Evolutionary conservation across 306 rosid genomes (phyloP).

Genomic region (Medicago arabica): DNA sequence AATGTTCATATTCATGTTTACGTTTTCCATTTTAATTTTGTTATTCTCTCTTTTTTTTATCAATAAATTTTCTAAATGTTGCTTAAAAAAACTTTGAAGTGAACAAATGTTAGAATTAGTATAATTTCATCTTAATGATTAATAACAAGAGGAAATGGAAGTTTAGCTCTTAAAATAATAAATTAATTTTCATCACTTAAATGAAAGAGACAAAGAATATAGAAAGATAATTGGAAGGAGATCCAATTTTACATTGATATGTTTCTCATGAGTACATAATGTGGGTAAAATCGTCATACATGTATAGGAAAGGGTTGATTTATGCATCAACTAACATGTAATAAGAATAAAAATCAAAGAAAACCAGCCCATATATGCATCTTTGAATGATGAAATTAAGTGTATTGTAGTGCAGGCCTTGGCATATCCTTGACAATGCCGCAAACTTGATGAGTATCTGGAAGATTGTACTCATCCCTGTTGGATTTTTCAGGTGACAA

Average conservation of each 20-base stretch:
- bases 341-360: neutral
- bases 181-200: neutral
- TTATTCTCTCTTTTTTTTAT: too few species aligned
- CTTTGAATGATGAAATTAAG: neutral
- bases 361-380: neutral
- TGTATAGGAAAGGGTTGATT: conserved; percentile 19
- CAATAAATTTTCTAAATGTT: too few species aligned
- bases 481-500: conserved; percentile 50
- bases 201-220: neutral
- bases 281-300: neutral
- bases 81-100: too few species aligned
- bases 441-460: conserved; percentile 54
- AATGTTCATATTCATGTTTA: too few species aligned
- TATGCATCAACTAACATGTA: conserved; percentile 7
- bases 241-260: neutral
- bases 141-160: neutral
- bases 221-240: conserved; percentile 5
- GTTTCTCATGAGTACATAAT: neutral
- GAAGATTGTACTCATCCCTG: conserved; percentile 73
- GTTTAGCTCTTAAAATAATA: neutral
- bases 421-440: conserved; percentile 62
- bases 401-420: conserved; percentile 48
- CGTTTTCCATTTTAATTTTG: too few species aligned
- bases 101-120: too few species aligned
- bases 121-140: too few species aligned